These are phyloP conservation scores for Colletotrichum trifolii DNA, from an alignment of 2,329 filamentous ascomycete genomes.

Conservation along the genomic window DNA sequence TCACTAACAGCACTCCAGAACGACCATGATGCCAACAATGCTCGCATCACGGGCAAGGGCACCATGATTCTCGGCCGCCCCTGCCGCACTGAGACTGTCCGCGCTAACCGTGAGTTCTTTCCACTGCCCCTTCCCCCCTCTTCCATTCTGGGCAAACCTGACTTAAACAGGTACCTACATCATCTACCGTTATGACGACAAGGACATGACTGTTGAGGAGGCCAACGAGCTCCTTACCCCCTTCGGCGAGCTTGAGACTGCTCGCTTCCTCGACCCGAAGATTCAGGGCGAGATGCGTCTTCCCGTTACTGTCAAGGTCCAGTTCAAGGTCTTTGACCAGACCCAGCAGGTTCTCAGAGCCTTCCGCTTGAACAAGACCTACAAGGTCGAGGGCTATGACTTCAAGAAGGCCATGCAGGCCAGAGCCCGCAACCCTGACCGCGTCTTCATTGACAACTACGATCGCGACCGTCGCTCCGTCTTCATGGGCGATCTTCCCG, in stretches of 20 bases:
- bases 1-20: conserved; percentile 52
- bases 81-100: conserved; percentile 69
- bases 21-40: conserved; percentile 59
- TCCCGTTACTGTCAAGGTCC: conserved; percentile 54
- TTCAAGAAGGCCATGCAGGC: conserved; percentile 39
- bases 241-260: conserved; percentile 57
- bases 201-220: conserved; percentile 54
- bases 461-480: conserved; percentile 59
- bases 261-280: conserved; percentile 43
- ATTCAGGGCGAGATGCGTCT: conserved; percentile 49
- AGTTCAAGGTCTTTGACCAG: conserved; percentile 63
- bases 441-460: conserved; percentile 48
- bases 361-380: conserved; percentile 47
- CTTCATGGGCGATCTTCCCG: conserved; percentile 59
- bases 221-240: conserved; percentile 53
- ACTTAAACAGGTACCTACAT: conserved; percentile 58
- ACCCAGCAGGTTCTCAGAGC: conserved; percentile 59
- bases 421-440: conserved; percentile 32
- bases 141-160: conserved; percentile 39
- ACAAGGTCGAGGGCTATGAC: conserved; percentile 45
- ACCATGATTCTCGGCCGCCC: conserved; percentile 64
- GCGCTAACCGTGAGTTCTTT: conserved; percentile 64
- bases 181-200: conserved; percentile 54
- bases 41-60: conserved; percentile 59
- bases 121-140: neutral